Evolutionary conservation across 345 rosid genomes (phyloP), one percentile per base, ranked within the genome.

Genomic region (Excoecaria agallocha): DNA sequence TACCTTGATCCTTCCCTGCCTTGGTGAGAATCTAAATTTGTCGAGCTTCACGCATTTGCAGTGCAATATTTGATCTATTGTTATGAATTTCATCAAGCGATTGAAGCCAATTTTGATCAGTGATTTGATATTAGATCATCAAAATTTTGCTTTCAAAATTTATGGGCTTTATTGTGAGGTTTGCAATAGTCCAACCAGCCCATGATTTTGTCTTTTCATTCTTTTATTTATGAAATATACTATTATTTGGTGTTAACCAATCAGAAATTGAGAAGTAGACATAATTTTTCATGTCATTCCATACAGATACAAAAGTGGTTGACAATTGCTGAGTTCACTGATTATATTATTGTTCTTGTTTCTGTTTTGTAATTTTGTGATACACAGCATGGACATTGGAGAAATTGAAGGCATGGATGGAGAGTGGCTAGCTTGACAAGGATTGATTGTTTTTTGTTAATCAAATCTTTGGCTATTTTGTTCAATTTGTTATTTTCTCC

Each of bases 351-450:
- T 30, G 12, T 24, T 54, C 41, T 58, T 43, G 62, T 37, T 68
- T 37, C 48, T 45, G 45, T 68, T 55, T 54, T 45, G 25, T 72
- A 68, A 68, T 57, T 55, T 59, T 72, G 57, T 68, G 60, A 69
- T 73, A 22, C 43, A 80, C 91, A 93, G 99, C 83, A 83, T 93
- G 98, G 98, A 94, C 79, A 89, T 95, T 70, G 98, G 88, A 80
- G 99, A 93, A 71, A 86, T 93, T 78, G 99, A 93, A 78, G 96
- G 90, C 65, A 82, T 89, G 84, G 97, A 91, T 76, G 91, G 91
- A 52, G 98, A 95, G 67, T 95, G 99, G 99, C 83, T 93, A 71
- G 75, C 92, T 82, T 93, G 90, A 89, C 83, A 81, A 86, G 85
- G 93, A 86, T 88, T 87, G 89, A 82, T 84, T 81, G 78, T 85